Conservation (phyloP, 2,329 filamentous ascomycete species). For the Xylariaceae sp. region DNA sequence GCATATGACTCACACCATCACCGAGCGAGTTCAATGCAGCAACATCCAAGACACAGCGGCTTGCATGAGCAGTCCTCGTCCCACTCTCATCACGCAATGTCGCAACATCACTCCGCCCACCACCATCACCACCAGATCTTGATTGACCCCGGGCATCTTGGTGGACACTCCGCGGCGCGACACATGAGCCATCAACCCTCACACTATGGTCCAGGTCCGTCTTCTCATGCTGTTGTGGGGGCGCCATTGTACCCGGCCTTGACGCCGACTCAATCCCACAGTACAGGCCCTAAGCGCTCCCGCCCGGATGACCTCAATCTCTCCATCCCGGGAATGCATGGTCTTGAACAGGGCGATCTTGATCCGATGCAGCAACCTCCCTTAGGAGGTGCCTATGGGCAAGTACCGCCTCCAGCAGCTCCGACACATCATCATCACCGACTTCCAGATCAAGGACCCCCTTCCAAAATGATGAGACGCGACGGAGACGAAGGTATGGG, state of each 20-base stretch:
- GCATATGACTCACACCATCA: slow-evolving; percentile 51
- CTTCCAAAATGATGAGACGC: slow-evolving; percentile 61
- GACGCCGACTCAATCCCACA: slow-evolving; percentile 35
- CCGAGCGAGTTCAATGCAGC: slow-evolving; percentile 47
- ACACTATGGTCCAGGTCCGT: slow-evolving; percentile 48
- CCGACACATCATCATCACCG: slow-evolving; percentile 76
- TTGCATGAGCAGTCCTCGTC: slow-evolving; percentile 42
- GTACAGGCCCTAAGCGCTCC: slow-evolving; percentile 44
- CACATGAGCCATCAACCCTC: slow-evolving; percentile 48
- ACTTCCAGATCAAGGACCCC: slow-evolving; percentile 66
- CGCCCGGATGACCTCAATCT: slow-evolving; percentile 57
- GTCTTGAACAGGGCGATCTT: slow-evolving; percentile 51
- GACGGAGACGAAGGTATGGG: slow-evolving; percentile 45
- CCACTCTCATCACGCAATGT: slow-evolving; percentile 37
- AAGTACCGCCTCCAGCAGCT: slow-evolving; percentile 40
- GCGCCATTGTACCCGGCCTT: slow-evolving; percentile 48
- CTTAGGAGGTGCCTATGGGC: slow-evolving; percentile 47
- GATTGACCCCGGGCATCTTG: slow-evolving; percentile 52
- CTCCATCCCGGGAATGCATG: slow-evolving; percentile 44
- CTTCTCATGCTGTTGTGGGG: slow-evolving; percentile 42
- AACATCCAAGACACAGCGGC: slow-evolving; percentile 42
- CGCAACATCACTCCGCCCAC: slow-evolving; percentile 44
- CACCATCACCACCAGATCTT: slow-evolving; percentile 52
- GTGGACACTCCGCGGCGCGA: slow-evolving; percentile 43
- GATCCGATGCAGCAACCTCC: slow-evolving; percentile 50